A percentile compares a stretch with the other conserved stretches of the same genome.
phyloP scores from a whole-genome alignment of 108 stramenopile species.

The Skeletonema marinoi region DNA sequence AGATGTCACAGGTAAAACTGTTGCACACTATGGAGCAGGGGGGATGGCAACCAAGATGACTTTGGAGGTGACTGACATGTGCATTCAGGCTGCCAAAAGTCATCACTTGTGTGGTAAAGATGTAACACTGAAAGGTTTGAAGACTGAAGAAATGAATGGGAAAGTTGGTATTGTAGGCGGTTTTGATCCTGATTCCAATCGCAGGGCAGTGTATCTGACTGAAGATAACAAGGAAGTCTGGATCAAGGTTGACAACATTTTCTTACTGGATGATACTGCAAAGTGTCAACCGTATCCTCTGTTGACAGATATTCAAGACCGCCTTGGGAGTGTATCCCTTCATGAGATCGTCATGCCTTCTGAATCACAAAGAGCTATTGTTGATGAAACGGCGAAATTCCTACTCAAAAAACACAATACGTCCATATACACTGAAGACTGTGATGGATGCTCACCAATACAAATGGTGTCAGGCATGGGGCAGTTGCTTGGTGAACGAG shows the following conservation, averaged over 20 bases:
- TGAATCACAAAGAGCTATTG: background rate
- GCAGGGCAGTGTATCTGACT: constrained; percentile 17
- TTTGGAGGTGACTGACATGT: constrained; percentile 31
- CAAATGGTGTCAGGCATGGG: constrained; percentile 16
- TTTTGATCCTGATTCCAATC: constrained; percentile 29
- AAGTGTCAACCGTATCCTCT: background rate
- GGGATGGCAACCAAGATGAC: constrained; percentile 49
- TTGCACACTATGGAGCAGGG: constrained; percentile 55
- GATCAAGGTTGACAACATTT: constrained; percentile 46
- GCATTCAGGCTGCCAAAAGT: constrained; percentile 34
- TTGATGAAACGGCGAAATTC: constrained; percentile 47
- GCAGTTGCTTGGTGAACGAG: background rate
- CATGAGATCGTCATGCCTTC: constrained; percentile 39
- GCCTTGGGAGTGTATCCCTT: constrained; percentile 28
- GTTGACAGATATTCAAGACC: constrained; percentile 35
- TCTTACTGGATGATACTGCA: background rate
- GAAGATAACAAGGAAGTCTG: constrained; percentile 25
- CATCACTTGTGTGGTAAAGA: constrained; percentile 27
- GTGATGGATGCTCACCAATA: constrained; percentile 6
- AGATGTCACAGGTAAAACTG: constrained; percentile 55
- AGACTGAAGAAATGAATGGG: constrained; percentile 36
- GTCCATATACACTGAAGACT: constrained; percentile 17
- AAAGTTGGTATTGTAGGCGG: constrained; percentile 34
- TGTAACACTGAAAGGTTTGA: constrained; percentile 24
- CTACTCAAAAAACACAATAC: constrained; percentile 20